Evolutionary conservation across 192 early-diverging fungal genomes (phyloP).

Genomic region (Anaeromyces robustus): DNA sequence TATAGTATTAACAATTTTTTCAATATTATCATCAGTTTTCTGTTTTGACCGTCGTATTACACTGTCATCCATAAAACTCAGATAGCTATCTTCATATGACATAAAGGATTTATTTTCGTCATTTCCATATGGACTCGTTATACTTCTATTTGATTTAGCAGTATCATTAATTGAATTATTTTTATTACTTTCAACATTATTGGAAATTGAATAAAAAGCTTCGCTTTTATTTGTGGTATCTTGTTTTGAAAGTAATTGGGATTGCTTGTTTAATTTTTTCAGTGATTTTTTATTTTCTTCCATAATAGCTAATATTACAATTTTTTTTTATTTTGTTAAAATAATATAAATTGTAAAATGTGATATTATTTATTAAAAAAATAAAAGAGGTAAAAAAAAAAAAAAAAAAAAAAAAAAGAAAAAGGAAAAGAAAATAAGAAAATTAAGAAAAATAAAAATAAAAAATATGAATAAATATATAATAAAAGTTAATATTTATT

Average conservation of each 20-base stretch:
- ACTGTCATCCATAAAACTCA: neutral
- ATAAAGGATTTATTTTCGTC: neutral
- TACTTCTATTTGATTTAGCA: neutral
- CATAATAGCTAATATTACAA: neutral
- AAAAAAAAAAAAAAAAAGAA: too few relatives aligned
- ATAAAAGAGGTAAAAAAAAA: too few relatives aligned
- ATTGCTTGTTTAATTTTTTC: neutral
- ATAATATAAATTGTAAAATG: too few relatives aligned
- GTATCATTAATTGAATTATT: neutral
- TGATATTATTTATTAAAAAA: too few relatives aligned
- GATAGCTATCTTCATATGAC: neutral
- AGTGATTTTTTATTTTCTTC: neutral
- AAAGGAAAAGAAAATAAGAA: too few relatives aligned
- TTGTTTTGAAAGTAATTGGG: neutral
- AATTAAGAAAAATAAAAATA: too few relatives aligned
- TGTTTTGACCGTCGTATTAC: neutral
- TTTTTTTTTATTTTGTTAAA: neutral
- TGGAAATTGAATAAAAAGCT: too few relatives aligned
- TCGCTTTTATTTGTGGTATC: neutral
- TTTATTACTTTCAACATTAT: too few relatives aligned
- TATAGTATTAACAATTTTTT: neutral
- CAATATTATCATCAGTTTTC: neutral
- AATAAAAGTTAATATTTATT: too few relatives aligned
- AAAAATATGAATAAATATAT: too few relatives aligned
- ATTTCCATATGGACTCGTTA: neutral